Conservation (phyloP, 176 grass and related monocot species). For the Puccinellia tenuiflora region DNA sequence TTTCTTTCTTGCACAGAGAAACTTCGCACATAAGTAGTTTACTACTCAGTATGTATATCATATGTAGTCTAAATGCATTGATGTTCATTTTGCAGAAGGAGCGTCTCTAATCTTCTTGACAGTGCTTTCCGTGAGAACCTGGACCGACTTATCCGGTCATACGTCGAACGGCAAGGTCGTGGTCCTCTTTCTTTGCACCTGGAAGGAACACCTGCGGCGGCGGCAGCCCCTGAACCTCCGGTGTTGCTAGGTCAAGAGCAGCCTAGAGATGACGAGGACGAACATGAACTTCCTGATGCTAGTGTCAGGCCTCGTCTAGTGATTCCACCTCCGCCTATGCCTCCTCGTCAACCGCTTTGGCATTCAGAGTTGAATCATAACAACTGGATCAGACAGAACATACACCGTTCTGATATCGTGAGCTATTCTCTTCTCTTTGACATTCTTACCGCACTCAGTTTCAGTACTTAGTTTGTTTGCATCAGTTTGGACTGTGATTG, state of each 20-base stretch:
- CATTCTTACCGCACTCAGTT: background rate
- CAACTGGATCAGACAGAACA: slow-evolving; percentile 85
- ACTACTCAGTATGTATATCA: background rate
- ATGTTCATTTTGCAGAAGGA: slow-evolving; percentile 64
- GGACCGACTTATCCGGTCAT: slow-evolving; percentile 78
- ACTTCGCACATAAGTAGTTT: background rate
- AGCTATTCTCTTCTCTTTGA: slow-evolving; percentile 26
- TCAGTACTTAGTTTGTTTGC: background rate
- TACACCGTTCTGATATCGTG: slow-evolving; percentile 82
- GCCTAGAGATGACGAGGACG: slow-evolving; percentile 49
- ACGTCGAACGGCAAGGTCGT: slow-evolving; percentile 72
- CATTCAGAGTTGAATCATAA: slow-evolving; percentile 64
- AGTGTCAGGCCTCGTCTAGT: slow-evolving; percentile 38
- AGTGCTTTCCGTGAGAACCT: slow-evolving; percentile 91
- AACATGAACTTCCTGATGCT: slow-evolving; percentile 44
- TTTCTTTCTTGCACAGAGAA: slow-evolving; percentile 11
- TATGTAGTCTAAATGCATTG: slow-evolving; percentile 4
- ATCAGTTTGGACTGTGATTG: background rate
- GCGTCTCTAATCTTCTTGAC: slow-evolving; percentile 92
- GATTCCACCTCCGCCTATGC: slow-evolving; percentile 76
- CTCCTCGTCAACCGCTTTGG: slow-evolving; percentile 73
- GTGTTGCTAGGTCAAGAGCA: slow-evolving; percentile 40
- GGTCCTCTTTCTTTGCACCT: slow-evolving; percentile 64
- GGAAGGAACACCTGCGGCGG: slow-evolving; percentile 36
- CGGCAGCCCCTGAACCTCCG: slow-evolving; percentile 26